Percentiles rank a stretch among this genome's conserved stretches.
Evolutionary conservation across 2,329 filamentous ascomycete genomes (phyloP).

Genomic region (Ophiocordyceps unilateralis): DNA sequence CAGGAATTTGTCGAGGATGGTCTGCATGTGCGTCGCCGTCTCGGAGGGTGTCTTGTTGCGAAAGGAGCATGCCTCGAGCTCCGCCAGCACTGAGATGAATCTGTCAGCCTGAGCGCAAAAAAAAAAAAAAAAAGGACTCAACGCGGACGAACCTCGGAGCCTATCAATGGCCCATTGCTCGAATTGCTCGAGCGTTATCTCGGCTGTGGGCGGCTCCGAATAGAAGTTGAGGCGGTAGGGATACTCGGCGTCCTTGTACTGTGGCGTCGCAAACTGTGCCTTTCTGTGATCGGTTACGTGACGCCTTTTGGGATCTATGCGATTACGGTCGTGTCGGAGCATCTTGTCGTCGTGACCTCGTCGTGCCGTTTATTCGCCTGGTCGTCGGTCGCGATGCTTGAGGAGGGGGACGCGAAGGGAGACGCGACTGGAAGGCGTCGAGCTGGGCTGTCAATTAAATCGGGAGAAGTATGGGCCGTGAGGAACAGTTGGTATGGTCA

Average conservation of each 20-base stretch:
- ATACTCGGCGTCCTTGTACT: constrained; percentile 65
- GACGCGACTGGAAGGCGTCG: neutral
- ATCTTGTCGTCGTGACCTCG: constrained; percentile 15
- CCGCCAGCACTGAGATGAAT: constrained; percentile 49
- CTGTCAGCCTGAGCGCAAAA: neutral
- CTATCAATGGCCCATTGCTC: constrained; percentile 97
- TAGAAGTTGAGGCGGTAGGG: constrained; percentile 87
- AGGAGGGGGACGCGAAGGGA: neutral
- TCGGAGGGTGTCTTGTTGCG: constrained; percentile 77
- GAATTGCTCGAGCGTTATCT: constrained; percentile 93
- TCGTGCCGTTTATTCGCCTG: neutral
- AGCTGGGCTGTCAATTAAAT: neutral
- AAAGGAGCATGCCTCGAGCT: constrained; percentile 88
- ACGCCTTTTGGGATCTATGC: constrained; percentile 54
- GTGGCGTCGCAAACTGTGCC: constrained; percentile 65
- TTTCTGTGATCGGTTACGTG: constrained; percentile 64
- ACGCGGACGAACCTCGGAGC: constrained; percentile 47
- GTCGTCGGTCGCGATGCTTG: neutral
- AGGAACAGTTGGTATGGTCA: too few relatives aligned
- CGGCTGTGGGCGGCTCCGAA: constrained; percentile 67
- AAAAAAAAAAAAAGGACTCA: too few relatives aligned
- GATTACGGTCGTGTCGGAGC: constrained; percentile 33
- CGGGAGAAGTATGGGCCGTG: too few relatives aligned
- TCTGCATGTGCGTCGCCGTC: constrained; percentile 67
- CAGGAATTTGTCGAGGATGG: constrained; percentile 73